Conservation (phyloP, 2,329 filamentous ascomycete species). For the Catunica adiposa region DNA sequence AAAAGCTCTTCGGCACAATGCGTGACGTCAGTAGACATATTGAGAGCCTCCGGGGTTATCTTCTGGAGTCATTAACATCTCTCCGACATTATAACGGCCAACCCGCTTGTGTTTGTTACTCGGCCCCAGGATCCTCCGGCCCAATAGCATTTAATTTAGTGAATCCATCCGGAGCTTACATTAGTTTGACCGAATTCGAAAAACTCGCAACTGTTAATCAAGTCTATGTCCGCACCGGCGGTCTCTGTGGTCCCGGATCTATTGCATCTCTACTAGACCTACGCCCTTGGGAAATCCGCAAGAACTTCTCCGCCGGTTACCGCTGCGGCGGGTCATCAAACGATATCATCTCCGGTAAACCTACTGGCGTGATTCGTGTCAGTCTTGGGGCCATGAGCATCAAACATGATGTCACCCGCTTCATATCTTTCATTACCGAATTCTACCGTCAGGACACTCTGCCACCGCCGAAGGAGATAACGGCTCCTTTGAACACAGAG, state of each 20-base stretch:
- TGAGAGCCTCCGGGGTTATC: conserved; percentile 39
- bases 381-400: conserved; percentile 89
- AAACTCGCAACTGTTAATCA: conserved; percentile 63
- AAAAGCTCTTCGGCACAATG: conserved; percentile 40
- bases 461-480: not conserved
- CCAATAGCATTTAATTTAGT: conserved; percentile 71
- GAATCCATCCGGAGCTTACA: conserved; percentile 52
- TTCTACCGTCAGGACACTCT: conserved; percentile 22
- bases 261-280: conserved; percentile 58
- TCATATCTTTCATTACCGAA: conserved; percentile 55
- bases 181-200: conserved; percentile 72
- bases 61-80: conserved; percentile 40
- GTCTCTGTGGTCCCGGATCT: conserved; percentile 82
- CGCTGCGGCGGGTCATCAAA: conserved; percentile 62
- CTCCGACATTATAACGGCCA: conserved; percentile 54
- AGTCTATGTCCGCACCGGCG: conserved; percentile 75
- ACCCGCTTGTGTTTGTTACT: conserved; percentile 52
- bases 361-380: conserved; percentile 70
- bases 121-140: conserved; percentile 42
- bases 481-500: not conserved
- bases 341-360: conserved; percentile 68
- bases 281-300: conserved; percentile 63
- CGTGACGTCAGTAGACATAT: conserved; percentile 54
- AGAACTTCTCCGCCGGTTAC: conserved; percentile 71
- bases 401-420: conserved; percentile 51